phyloP scores from a whole-genome alignment of 179 eudicot genomes.

The Actinidia arguta region DNA sequence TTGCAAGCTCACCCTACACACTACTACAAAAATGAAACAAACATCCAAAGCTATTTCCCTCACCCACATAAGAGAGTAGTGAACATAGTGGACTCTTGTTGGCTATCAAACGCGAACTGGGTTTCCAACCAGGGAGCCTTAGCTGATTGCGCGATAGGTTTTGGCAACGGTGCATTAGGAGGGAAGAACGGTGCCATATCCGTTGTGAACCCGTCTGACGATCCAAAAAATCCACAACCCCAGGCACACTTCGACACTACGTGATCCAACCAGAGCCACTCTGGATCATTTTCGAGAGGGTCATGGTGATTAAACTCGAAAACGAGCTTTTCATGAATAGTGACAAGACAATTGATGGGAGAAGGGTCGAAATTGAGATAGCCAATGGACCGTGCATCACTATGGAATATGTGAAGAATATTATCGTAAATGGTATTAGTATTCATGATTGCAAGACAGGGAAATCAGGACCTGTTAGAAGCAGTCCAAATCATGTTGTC shows the following conservation, averaged over 20 bases:
- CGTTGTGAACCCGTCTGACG: slow-evolving; percentile 41
- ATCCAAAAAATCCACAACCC: slow-evolving; percentile 35
- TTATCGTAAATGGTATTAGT: slow-evolving; percentile 67
- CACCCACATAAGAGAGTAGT: slow-evolving; percentile 19
- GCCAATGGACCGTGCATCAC: slow-evolving; percentile 56
- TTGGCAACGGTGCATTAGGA: slow-evolving; percentile 37
- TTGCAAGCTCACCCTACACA: slow-evolving; percentile 5
- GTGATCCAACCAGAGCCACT: slow-evolving; percentile 51
- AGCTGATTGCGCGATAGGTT: slow-evolving; percentile 42
- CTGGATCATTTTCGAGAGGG: slow-evolving; percentile 53
- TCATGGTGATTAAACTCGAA: slow-evolving; percentile 49
- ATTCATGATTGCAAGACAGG: slow-evolving; percentile 47
- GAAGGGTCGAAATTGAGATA: slow-evolving; percentile 58
- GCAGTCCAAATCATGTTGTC: too few species aligned
- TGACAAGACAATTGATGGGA: slow-evolving; percentile 72
- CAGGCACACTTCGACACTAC: slow-evolving; percentile 60
- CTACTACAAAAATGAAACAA: not conserved
- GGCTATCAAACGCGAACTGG: slow-evolving; percentile 36
- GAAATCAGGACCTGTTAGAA: slow-evolving; percentile 68
- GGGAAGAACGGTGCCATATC: slow-evolving; percentile 44
- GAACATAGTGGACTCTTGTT: slow-evolving; percentile 42
- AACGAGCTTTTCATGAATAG: slow-evolving; percentile 59
- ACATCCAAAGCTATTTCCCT: not conserved
- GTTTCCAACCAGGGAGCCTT: slow-evolving; percentile 31
- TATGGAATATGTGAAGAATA: slow-evolving; percentile 49